Conservation (phyloP, 2,329 filamentous ascomycete species). For the Fusarium paranaense region DNA sequence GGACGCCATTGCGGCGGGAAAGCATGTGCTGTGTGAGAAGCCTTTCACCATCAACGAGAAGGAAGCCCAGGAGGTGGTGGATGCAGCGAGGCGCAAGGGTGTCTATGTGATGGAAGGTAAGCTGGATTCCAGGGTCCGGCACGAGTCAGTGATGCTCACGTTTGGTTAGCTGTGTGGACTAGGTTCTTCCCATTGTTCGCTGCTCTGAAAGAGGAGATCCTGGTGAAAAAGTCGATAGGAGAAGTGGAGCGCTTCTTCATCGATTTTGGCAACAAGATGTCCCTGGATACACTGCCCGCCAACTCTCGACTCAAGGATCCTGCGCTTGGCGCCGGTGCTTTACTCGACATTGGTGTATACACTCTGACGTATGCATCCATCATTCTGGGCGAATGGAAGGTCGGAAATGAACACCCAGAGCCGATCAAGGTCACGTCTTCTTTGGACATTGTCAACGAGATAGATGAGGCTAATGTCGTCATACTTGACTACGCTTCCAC, state of each 20-base stretch:
- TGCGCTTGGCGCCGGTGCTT: conserved; percentile 16
- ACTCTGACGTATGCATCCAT: conserved; percentile 17
- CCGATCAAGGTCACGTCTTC: conserved; percentile 6
- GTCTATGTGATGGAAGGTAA: conserved; percentile 27
- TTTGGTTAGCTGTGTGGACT: conserved; percentile 18
- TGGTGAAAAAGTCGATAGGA: conserved; percentile 22
- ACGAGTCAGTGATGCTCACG: neutral
- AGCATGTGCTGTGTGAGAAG: conserved; percentile 60
- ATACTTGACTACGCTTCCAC: conserved; percentile 10
- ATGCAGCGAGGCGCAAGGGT: conserved; percentile 8
- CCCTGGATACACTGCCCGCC: neutral
- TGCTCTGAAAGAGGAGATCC: conserved; percentile 13
- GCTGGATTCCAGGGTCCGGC: neutral
- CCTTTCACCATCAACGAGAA: conserved; percentile 49
- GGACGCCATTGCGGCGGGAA: conserved; percentile 56
- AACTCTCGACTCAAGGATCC: conserved; percentile 23
- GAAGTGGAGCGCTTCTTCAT: conserved; percentile 15
- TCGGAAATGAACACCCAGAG: conserved; percentile 17
- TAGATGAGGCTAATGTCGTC: conserved; percentile 6
- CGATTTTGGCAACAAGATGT: conserved; percentile 26
- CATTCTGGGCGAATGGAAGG: conserved; percentile 19
- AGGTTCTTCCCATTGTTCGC: conserved; percentile 20
- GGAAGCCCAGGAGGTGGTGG: conserved; percentile 8
- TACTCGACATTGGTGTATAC: conserved; percentile 19
- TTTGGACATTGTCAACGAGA: conserved; percentile 17